Evolutionary conservation across 768 basidiomycete genomes (phyloP).

Genomic region (Leccinum longicurvipes): DNA sequence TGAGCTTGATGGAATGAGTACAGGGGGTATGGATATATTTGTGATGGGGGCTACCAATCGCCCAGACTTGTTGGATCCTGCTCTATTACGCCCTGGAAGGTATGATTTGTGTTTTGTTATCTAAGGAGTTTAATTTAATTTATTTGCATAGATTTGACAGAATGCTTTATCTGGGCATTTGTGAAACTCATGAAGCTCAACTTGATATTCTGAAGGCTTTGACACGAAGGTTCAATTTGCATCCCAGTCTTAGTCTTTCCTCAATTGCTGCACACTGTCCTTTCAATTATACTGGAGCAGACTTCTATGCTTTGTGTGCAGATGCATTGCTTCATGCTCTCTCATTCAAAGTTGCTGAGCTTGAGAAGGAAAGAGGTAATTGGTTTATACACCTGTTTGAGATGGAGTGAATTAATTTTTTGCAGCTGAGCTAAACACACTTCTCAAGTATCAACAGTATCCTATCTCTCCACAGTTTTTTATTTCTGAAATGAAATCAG

Average conservation of each 20-base stretch:
- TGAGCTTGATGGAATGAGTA: conserved; percentile 88
- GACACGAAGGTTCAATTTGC: conserved; percentile 87
- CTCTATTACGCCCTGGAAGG: conserved; percentile 86
- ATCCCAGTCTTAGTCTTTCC: conserved; percentile 60
- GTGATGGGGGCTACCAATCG: conserved; percentile 96
- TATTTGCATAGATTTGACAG: conserved; percentile 78
- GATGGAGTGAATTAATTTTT: background rate
- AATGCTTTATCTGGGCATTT: conserved; percentile 93
- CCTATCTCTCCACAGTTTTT: conserved; percentile 89
- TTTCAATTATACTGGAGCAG: conserved; percentile 95
- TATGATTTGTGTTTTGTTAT: conserved; percentile 27
- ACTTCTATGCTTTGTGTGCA: conserved; percentile 96
- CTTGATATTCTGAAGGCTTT: conserved; percentile 83
- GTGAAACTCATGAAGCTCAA: conserved; percentile 81
- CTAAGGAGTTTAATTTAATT: background rate
- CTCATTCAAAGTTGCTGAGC: conserved; percentile 75
- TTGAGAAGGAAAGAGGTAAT: conserved; percentile 73
- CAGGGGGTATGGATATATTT: conserved; percentile 72
- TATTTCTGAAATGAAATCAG: conserved; percentile 73
- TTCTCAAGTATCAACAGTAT: conserved; percentile 41
- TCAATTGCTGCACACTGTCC: conserved; percentile 71
- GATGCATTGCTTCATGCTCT: conserved; percentile 96
- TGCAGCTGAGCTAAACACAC: conserved; percentile 41
- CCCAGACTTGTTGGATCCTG: conserved; percentile 88
- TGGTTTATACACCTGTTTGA: background rate